Evolutionary conservation across 1,284 basidiomycete genomes (phyloP).

Genomic region (Butyriboletus appendiculatus): DNA sequence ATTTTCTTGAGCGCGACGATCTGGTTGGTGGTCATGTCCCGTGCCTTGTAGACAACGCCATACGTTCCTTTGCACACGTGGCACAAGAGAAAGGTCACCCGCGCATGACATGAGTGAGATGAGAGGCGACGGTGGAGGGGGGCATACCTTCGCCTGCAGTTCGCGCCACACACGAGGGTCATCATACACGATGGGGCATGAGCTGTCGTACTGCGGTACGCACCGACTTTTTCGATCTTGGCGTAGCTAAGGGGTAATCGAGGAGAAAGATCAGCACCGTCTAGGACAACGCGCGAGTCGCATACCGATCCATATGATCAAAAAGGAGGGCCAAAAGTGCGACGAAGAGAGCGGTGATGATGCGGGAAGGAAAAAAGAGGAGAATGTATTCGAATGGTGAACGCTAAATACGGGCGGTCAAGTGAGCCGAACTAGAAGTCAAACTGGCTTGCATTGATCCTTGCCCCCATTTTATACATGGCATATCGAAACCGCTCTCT

Average conservation of each 20-base stretch:
- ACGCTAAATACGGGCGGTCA: conserved; percentile 18
- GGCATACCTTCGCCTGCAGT: conserved; percentile 55
- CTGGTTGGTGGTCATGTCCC: conserved; percentile 70
- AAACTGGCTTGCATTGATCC: neutral
- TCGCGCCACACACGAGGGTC: conserved; percentile 21
- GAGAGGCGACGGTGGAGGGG: neutral
- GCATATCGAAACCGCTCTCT: neutral
- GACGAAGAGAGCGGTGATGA: conserved; percentile 1
- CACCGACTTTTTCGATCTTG: conserved; percentile 75
- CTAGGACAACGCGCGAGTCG: conserved; percentile 5
- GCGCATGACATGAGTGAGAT: neutral
- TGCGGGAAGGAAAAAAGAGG: conserved; percentile 2
- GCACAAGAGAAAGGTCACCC: conserved; percentile 10
- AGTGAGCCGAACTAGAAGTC: conserved; percentile 17
- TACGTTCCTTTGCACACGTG: conserved; percentile 77
- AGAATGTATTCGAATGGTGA: conserved; percentile 4
- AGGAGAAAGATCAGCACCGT: conserved; percentile 21
- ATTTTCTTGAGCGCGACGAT: conserved; percentile 98
- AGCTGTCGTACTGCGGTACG: conserved; percentile 37
- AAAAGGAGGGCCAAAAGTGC: neutral
- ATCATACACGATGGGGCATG: conserved; percentile 12
- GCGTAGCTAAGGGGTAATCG: conserved; percentile 48
- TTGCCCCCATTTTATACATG: neutral
- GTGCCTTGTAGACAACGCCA: conserved; percentile 96
- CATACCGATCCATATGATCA: conserved; percentile 35